Evolutionary conservation across 1,139 yeast genomes (phyloP).

Genomic region (Debaryomyces psychrophilus): DNA sequence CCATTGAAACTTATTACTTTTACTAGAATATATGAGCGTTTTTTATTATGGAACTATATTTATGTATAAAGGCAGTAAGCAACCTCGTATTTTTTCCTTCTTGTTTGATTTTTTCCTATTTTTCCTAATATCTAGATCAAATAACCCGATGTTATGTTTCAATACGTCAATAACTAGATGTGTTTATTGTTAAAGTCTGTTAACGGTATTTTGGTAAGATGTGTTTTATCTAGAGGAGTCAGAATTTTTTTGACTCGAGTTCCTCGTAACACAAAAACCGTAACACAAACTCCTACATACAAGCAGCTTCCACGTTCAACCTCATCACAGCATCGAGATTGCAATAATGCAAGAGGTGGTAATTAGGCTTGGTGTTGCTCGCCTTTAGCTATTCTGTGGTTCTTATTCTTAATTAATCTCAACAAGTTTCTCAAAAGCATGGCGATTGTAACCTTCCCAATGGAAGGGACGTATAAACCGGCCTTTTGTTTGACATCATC

Average conservation of each 20-base stretch:
- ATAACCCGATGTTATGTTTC: slow-evolving; percentile 1
- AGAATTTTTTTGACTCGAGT: slow-evolving; percentile 7
- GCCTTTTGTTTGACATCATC: slow-evolving; percentile 82
- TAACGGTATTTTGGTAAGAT: background rate
- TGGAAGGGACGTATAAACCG: slow-evolving; percentile 88
- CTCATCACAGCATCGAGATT: background rate
- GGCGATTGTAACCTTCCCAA: slow-evolving; percentile 94
- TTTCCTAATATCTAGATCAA: background rate
- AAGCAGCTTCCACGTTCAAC: background rate
- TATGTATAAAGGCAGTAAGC: slow-evolving; percentile 7
- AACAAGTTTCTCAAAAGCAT: slow-evolving; percentile 89
- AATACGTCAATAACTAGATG: slow-evolving; percentile 2
- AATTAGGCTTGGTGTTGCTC: slow-evolving; percentile 1
- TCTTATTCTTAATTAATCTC: slow-evolving; percentile 71
- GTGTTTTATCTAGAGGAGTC: slow-evolving; percentile 1
- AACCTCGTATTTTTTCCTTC: slow-evolving; percentile 3
- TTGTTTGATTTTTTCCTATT: background rate
- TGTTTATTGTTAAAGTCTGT: background rate
- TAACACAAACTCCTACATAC: background rate
- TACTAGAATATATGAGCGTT: background rate
- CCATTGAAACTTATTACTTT: slow-evolving; percentile 8
- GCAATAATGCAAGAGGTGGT: background rate
- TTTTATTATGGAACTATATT: slow-evolving; percentile 2
- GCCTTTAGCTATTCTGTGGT: slow-evolving; percentile 23
- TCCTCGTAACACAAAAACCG: slow-evolving; percentile 5